Evolutionary conservation across 805 yeast genomes (phyloP).

Genomic region (Kockiozyma suomiensis): DNA sequence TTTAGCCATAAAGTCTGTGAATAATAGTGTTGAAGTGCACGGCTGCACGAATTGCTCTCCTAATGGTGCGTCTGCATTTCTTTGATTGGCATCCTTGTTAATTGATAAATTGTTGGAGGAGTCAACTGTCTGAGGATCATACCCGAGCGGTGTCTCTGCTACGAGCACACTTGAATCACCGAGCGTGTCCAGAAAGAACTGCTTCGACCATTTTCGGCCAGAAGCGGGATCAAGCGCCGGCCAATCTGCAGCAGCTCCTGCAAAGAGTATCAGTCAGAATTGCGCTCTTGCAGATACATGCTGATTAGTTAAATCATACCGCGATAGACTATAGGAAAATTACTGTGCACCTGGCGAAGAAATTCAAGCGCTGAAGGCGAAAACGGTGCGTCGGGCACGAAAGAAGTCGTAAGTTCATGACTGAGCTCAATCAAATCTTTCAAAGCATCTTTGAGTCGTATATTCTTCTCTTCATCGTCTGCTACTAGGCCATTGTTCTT

Average conservation of each 20-base stretch:
- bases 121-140: too few relatives aligned
- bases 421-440: constrained; percentile 16
- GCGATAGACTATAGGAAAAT: constrained; percentile 24
- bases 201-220: constrained; percentile 16
- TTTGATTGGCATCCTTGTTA: constrained; percentile 15
- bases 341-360: constrained; percentile 23
- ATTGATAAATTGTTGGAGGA: background rate
- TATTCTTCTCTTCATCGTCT: background rate
- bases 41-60: constrained; percentile 43
- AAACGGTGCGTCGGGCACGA: constrained; percentile 8
- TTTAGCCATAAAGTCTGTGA: constrained; percentile 35
- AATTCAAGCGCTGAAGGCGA: constrained; percentile 24
- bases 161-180: constrained; percentile 9
- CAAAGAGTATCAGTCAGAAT: background rate
- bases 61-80: constrained; percentile 47
- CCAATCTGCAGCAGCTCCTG: constrained; percentile 29
- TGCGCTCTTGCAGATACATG: background rate
- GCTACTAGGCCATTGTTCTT: too few relatives aligned
- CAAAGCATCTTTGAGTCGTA: constrained; percentile 3
- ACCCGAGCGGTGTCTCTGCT: constrained; percentile 33
- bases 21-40: constrained; percentile 33
- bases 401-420: constrained; percentile 28
- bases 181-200: constrained; percentile 15
- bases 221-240: constrained; percentile 23
- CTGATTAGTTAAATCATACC: constrained; percentile 4